Percentiles rank a stretch among this genome's conserved stretches.
These are phyloP conservation scores for Saprolegnia diclina DNA, from an alignment of 352 stramenopile genomes.

Conservation along the genomic window DNA sequence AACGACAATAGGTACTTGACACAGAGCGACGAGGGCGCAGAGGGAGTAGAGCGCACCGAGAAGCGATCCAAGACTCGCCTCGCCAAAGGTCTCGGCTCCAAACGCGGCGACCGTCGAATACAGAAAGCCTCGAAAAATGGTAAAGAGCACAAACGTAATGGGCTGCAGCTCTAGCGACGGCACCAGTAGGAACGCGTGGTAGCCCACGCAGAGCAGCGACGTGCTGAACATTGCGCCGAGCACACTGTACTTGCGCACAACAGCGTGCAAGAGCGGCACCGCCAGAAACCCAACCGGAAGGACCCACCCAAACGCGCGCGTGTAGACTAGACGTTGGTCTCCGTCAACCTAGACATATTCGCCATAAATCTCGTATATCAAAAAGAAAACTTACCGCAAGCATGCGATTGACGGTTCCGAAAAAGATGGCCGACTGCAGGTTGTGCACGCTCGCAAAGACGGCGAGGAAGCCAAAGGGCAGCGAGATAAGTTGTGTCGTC, in stretches of 20 bases:
- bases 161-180: background rate
- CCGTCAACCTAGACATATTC: background rate
- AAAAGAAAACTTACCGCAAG: too few relatives aligned
- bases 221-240: background rate
- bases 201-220: background rate
- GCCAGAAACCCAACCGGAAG: background rate
- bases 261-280: background rate
- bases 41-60: background rate
- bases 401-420: background rate
- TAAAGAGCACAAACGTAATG: background rate
- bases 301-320: background rate
- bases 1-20: background rate
- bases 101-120: background rate
- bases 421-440: background rate
- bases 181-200: background rate
- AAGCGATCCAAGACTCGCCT: background rate
- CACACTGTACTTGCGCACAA: background rate
- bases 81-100: background rate
- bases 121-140: background rate
- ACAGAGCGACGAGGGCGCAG: background rate
- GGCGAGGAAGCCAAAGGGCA: background rate
- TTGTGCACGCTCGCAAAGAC: background rate
- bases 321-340: background rate
- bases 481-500: background rate
- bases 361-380: too few relatives aligned